These are phyloP conservation scores for Candida yuanshanica DNA, from an alignment of 805 yeast genomes.

Conservation along the genomic window DNA sequence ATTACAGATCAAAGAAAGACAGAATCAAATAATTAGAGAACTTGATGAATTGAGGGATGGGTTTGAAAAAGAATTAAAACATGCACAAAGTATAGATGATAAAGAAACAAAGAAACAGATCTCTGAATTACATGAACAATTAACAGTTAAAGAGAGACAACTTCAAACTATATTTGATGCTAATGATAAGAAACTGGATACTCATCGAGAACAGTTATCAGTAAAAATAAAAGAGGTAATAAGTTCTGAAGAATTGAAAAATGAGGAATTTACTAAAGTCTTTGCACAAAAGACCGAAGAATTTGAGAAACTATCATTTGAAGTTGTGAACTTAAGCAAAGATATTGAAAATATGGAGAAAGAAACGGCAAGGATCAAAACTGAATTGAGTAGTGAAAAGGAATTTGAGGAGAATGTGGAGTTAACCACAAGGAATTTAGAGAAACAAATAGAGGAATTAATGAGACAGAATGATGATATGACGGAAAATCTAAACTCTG, in stretches of 20 bases:
- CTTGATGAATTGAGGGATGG: conserved; percentile 28
- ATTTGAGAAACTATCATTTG: conserved; percentile 15
- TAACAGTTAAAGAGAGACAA: not conserved
- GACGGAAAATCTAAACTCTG: conserved; percentile 17
- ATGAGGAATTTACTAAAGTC: conserved; percentile 5
- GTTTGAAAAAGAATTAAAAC: conserved; percentile 24
- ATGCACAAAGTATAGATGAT: conserved; percentile 15
- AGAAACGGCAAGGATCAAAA: conserved; percentile 1
- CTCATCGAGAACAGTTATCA: not conserved
- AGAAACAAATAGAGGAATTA: conserved; percentile 19
- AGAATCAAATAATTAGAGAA: conserved; percentile 24
- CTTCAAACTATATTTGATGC: not conserved
- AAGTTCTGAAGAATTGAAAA: conserved; percentile 10
- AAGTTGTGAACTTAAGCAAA: conserved; percentile 13
- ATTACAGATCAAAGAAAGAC: conserved; percentile 25
- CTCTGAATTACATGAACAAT: not conserved
- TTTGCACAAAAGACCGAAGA: conserved; percentile 17
- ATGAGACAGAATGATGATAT: conserved; percentile 17
- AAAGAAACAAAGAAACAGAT: not conserved
- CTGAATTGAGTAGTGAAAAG: conserved; percentile 1
- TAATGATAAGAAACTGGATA: conserved; percentile 1
- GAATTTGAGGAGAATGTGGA: not conserved
- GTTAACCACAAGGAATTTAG: conserved; percentile 1
- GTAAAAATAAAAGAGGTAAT: not conserved
- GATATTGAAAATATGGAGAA: conserved; percentile 5